Conservation (phyloP, 805 yeast species). For the Yamadazyma kitorensis region DNA sequence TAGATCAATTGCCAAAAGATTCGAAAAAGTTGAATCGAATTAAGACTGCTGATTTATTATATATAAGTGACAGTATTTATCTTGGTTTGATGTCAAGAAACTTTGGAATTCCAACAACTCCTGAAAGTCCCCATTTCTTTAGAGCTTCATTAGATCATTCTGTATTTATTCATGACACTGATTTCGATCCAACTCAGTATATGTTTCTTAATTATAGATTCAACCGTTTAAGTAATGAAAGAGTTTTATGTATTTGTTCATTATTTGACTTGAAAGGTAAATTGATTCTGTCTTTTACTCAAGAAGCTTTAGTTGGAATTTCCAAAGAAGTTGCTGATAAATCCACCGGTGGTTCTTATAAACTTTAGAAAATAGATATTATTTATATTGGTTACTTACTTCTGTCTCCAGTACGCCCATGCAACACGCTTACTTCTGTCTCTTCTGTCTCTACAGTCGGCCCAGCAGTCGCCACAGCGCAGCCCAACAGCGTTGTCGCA, state of each 20-base stretch:
- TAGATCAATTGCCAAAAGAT: constrained; percentile 26
- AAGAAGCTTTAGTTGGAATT: constrained; percentile 29
- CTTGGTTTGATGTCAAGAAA: constrained; percentile 26
- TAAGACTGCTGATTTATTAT: constrained; percentile 9
- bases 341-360: constrained; percentile 8
- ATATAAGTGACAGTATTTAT: constrained; percentile 29
- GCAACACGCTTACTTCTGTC: too few species aligned
- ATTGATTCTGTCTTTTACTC: constrained; percentile 29
- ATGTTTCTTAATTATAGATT: constrained; percentile 33
- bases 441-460: too few species aligned
- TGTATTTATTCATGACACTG: constrained; percentile 32
- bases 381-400: too few species aligned
- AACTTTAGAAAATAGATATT: constrained; percentile 2
- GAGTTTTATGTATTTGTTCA: constrained; percentile 27
- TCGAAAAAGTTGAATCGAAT: constrained; percentile 3
- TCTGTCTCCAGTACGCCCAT: too few species aligned
- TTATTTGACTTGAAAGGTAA: constrained; percentile 26
- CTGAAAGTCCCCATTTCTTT: constrained; percentile 21
- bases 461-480: too few species aligned
- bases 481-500: too few species aligned
- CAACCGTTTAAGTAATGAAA: constrained; percentile 29
- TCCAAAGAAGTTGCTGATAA: constrained; percentile 4
- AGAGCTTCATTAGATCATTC: constrained; percentile 39
- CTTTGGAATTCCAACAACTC: constrained; percentile 19
- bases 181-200: constrained; percentile 36